Evolutionary conservation across 148 eudicot genomes (phyloP), one percentile per base, ranked within the genome.

Genomic region (Persicaria tinctoria): DNA sequence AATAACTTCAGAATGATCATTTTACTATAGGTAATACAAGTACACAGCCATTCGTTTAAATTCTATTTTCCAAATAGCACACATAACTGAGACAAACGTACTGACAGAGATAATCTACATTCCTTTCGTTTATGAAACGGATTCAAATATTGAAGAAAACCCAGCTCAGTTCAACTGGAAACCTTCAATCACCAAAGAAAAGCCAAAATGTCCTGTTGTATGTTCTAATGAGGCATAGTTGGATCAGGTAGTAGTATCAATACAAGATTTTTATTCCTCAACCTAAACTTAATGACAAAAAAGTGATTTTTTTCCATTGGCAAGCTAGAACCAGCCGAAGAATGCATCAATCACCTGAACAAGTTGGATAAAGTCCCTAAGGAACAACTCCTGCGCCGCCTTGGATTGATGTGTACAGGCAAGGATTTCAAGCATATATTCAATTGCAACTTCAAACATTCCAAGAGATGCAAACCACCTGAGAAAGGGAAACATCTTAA

Each of bases 381-480:
- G 88, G 80, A 95, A 95, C 83, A 87, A 78, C 83, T 95, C 99
- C 82, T 95, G 99, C 60, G 91, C 88, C 46, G 87, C 77, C 83
- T 90, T 90, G 17, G 97, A 89, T 81, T 95, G 97, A 89, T 90
- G 93, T 74, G 84, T 85, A 84, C 99, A 95, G 51, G 91, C 92
- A 51, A 95, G 86, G 64, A 92, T 85, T 83, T 92, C 97, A 74
- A 90, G 70, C 85, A 90, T 87, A 81, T 95, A 87, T 75, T 86
- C 85, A 80, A 95, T 84, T 78, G 97, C 93, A 75, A 89, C 92
- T 79, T 95, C 96, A 81, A 80, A 86, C 80, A 83, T 82, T 76
- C 93, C 99, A 79, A 95, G 92, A 79, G 79, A 78, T 45, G 96
- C 97, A 90, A 89, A 89, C 99, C 99, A 95, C 83, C 99, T 95